Conservation (phyloP, 2,329 filamentous ascomycete species). For the Coniella vitis region DNA sequence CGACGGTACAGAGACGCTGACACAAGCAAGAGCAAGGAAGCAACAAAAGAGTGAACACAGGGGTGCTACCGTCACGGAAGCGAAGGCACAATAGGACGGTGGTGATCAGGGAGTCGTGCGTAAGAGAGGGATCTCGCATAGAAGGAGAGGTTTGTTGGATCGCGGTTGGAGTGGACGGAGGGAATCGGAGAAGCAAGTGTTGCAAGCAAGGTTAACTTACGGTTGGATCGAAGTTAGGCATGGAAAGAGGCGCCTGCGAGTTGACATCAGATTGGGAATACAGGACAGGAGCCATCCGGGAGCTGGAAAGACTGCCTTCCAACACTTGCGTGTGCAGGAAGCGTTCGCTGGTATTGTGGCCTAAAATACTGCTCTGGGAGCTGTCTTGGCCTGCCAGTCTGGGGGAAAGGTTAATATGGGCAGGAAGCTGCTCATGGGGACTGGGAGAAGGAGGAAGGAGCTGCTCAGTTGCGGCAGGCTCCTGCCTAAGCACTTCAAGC, state of each 20-base stretch:
- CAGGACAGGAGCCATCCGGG: background rate
- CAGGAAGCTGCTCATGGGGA: background rate
- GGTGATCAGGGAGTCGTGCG: background rate
- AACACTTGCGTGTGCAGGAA: no score
- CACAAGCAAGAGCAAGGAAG: constrained; percentile 14
- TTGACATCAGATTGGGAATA: background rate
- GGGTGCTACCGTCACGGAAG: constrained; percentile 23
- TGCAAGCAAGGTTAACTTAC: background rate
- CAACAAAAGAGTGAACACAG: constrained; percentile 24
- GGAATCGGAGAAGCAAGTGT: background rate
- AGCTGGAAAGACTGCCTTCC: no score
- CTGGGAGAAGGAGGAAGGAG: background rate
- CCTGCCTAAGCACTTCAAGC: background rate
- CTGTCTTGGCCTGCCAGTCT: no score
- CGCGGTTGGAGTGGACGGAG: background rate
- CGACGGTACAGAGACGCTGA: background rate
- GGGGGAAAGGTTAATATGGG: no score
- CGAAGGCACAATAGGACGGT: constrained; percentile 19
- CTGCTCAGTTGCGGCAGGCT: background rate
- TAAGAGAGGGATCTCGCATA: background rate
- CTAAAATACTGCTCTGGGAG: no score
- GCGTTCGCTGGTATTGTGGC: no score
- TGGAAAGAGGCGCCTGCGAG: background rate
- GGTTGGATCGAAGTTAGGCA: background rate
- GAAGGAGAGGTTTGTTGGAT: constrained; percentile 1